These are phyloP conservation scores for Trichoderma sp. DNA, from an alignment of 2,329 filamentous ascomycete species.

Conservation along the genomic window DNA sequence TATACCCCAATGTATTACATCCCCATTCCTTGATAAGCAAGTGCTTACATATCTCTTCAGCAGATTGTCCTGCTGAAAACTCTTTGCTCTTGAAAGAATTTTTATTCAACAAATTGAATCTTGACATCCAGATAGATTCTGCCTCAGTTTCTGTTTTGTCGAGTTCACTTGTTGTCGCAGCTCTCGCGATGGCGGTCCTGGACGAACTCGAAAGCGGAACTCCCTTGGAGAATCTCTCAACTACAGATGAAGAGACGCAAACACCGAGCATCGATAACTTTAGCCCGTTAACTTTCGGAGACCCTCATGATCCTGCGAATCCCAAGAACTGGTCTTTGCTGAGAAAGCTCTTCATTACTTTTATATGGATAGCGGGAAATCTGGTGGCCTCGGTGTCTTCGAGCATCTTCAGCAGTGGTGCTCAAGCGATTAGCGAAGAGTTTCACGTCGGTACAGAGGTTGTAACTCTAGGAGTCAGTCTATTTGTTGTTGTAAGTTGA, in stretches of 20 bases:
- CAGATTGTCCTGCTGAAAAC: background rate
- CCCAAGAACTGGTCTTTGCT: slow-evolving; percentile 20
- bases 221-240: background rate
- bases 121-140: background rate
- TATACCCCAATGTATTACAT: background rate
- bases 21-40: background rate
- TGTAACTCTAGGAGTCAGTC: slow-evolving; percentile 23
- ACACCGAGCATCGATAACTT: background rate
- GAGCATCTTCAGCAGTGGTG: slow-evolving; percentile 27
- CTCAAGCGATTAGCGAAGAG: slow-evolving; percentile 25
- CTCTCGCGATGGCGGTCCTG: background rate
- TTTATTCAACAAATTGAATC: background rate
- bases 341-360: slow-evolving; percentile 14
- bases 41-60: background rate
- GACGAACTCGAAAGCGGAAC: slow-evolving; percentile 15
- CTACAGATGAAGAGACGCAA: slow-evolving; percentile 12
- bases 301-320: slow-evolving; percentile 1
- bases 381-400: slow-evolving; percentile 16
- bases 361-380: slow-evolving; percentile 24
- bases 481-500: slow-evolving; percentile 22
- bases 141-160: background rate
- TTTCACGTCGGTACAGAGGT: slow-evolving; percentile 17
- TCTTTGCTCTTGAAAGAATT: background rate
- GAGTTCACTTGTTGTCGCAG: background rate
- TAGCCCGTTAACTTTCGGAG: background rate